phyloP scores from a whole-genome alignment of 345 rosid genomes.

The Garcia nutans region DNA sequence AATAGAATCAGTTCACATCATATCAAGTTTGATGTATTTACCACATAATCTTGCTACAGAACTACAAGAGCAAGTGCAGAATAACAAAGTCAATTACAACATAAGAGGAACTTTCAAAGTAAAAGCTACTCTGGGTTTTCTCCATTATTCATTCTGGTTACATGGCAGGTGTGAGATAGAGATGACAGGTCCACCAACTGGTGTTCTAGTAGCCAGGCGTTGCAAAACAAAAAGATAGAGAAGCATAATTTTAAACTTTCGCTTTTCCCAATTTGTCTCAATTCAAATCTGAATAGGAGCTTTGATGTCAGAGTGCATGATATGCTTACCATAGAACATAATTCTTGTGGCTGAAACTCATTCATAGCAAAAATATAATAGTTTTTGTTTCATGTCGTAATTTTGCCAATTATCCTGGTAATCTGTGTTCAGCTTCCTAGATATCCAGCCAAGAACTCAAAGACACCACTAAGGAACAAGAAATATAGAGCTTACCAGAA shows the following conservation, averaged over 20 bases:
- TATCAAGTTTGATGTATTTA: conserved; percentile 75
- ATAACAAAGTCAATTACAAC: conserved; percentile 53
- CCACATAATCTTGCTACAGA: conserved; percentile 56
- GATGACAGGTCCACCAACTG: conserved; percentile 76
- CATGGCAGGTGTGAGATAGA: conserved; percentile 69
- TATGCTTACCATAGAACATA: neutral
- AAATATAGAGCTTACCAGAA: too few relatives aligned
- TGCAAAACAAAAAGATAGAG: conserved; percentile 65
- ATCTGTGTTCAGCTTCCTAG: neutral
- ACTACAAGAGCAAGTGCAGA: conserved; percentile 67
- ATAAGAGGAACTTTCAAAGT: conserved; percentile 67
- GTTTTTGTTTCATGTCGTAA: neutral
- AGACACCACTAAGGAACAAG: neutral
- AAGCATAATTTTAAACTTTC: conserved; percentile 4
- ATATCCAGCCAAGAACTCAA: neutral
- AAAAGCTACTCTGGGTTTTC: conserved; percentile 60
- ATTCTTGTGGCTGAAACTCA: neutral
- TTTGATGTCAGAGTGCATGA: neutral
- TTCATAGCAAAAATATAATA: too few relatives aligned
- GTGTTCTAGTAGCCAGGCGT: conserved; percentile 51
- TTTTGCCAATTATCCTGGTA: neutral
- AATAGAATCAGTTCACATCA: conserved; percentile 53
- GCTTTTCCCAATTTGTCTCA: conserved; percentile 12
- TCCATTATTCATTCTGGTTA: conserved; percentile 74
- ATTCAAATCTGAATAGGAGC: conserved; percentile 13